A percentile compares a stretch with the other conserved stretches of the same genome.
These are phyloP conservation scores for Spirogloea muscicola DNA, from an alignment of 139 green algal species.

Conservation along the genomic window DNA sequence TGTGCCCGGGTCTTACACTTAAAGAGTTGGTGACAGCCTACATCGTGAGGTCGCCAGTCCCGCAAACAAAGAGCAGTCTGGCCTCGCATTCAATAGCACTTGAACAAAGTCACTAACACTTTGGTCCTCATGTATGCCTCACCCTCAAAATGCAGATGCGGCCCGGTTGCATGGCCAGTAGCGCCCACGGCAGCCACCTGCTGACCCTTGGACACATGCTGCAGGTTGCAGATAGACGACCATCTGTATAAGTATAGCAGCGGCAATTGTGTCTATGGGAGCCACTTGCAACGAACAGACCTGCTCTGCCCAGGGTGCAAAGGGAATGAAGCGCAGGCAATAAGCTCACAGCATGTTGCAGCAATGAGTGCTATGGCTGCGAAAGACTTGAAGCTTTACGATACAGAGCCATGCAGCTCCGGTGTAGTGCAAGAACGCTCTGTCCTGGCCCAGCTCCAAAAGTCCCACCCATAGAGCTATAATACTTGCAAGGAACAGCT, in stretches of 20 bases:
- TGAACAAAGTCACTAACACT: background rate
- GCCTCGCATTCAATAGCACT: background rate
- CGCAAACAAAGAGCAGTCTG: background rate
- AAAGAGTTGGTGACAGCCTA: background rate
- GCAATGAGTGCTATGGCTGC: background rate
- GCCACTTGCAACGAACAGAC: no score
- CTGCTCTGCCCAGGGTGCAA: no score
- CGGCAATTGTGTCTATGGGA: no score
- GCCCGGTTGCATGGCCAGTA: constrained; percentile 15
- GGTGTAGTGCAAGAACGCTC: no score
- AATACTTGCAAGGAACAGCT: background rate
- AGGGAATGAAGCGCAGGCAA: background rate
- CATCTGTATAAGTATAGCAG: background rate
- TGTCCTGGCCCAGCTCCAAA: no score
- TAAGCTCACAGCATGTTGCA: background rate
- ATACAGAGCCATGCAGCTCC: no score
- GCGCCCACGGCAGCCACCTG: constrained; percentile 18
- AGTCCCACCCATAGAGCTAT: no score
- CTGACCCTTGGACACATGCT: constrained; percentile 25
- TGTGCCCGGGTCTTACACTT: background rate
- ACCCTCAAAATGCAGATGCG: constrained; percentile 38
- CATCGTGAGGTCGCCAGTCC: no score
- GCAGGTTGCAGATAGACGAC: constrained; percentile 8
- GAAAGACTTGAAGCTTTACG: no score
- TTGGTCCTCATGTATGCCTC: background rate